Evolutionary conservation across 78 protist genomes (phyloP), one percentile per base, ranked within the genome.

Genomic region (Cavenderia fasciculata): DNA sequence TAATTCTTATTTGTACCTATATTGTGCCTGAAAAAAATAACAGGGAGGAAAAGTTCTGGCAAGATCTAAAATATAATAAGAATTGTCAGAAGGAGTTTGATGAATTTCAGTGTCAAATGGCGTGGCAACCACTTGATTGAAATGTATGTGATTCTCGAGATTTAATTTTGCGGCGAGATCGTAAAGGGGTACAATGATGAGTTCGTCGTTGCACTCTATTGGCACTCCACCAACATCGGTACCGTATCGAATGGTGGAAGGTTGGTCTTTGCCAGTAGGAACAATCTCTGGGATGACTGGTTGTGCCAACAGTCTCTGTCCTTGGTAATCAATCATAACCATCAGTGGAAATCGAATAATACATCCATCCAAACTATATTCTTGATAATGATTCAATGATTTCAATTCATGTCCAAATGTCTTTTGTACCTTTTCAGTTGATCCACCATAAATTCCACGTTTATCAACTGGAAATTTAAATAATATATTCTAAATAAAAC

Each of bases 261-360:
- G n/a, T n/a, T n/a, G n/a, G n/a, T n/a, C n/a, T n/a, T n/a, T n/a
- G n/a, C n/a, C n/a, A n/a, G n/a, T n/a, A n/a, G n/a, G n/a, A n/a
- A n/a, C n/a, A n/a, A n/a, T n/a, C n/a, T n/a, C n/a, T n/a, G n/a
- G n/a, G n/a, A n/a, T n/a, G n/a, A n/a, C n/a, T n/a, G n/a, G n/a
- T n/a, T n/a, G n/a, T n/a, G 84, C 84, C 4, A 74, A 23, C 33
- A 74, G 31, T 7, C 84, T 31, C 34, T 46, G 51, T 33, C 84
- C 84, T 41, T 66, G n/a, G 23, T 43, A 74, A 46, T 74, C 59
- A 36, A 75, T 75, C 36, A 75, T 33, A 18, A 27, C 85, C 85
- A 75, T 75, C 66, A 75, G 29, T 8, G 85, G 85, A 19, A 59
- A 36, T 29, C 65, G 41, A 19, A 75, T 54, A 18, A 54, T n/a